A percentile compares a stretch with the other conserved stretches of the same genome.
Conservation (phyloP, 2,329 filamentous ascomycete genomes). For the Talaromyces sp. region DNA sequence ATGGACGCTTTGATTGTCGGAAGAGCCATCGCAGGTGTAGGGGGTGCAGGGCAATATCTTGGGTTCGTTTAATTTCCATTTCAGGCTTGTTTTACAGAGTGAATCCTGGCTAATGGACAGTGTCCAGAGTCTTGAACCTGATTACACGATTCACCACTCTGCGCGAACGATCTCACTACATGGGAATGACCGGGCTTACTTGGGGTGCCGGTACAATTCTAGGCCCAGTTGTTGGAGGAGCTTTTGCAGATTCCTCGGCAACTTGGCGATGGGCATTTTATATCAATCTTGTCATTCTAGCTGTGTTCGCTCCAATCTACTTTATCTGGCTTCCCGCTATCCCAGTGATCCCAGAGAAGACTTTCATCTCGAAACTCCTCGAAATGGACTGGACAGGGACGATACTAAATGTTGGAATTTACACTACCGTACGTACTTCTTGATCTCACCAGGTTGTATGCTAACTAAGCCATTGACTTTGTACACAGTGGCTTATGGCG, state of each 20-base stretch:
- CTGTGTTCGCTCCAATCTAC: not conserved
- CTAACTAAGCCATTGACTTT: not conserved
- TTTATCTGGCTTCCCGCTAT: not conserved
- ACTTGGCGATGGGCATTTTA: not conserved
- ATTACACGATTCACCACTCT: not conserved
- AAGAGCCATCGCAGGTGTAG: not conserved
- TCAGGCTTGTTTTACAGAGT: too few species aligned
- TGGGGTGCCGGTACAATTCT: not conserved
- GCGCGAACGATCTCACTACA: not conserved
- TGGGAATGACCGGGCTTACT: not conserved
- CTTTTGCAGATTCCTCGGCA: not conserved
- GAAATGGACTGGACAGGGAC: not conserved
- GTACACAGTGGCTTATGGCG: not conserved
- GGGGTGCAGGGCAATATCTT: not conserved
- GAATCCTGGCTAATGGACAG: not conserved
- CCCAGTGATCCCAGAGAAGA: not conserved
- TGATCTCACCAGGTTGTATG: not conserved
- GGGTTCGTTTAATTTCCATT: not conserved
- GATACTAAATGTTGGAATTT: not conserved
- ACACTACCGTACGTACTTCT: not conserved
- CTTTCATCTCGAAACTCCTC: not conserved
- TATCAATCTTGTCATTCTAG: not conserved
- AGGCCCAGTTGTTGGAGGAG: not conserved
- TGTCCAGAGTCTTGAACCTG: not conserved
- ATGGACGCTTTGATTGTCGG: constrained; percentile 5